Base-by-base conservation (phyloP, 495 filamentous ascomycete genomes). In the Aspergillus asperescens region DNA sequence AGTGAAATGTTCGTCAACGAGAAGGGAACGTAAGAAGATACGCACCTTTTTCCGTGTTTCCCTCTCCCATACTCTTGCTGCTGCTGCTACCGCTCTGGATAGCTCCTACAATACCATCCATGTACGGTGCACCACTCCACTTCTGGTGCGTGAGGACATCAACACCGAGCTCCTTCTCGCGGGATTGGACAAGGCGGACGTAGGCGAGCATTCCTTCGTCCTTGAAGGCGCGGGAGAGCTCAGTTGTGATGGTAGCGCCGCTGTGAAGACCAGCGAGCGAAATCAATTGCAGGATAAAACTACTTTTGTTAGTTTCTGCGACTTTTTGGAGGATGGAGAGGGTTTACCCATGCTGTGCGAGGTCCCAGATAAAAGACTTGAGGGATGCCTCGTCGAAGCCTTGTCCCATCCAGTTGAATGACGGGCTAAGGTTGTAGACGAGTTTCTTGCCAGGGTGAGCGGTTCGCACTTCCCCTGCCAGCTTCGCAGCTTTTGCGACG, bases 101-200 rank as follows among this genome's bases (percentile, higher is more conserved):
- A 1, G 87, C 83, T 2, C 92, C 91, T 27, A 98, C 61, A 28
- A 98, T 93, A 2, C 90, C 92, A 72, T 98, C 93, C 52, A 97
- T 84, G 63, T 96, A 96, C 15, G 74, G 75, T 0, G 93, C 93
- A 9, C 93, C 93, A 60, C 90, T 95, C 92, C 93, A 98, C 62
- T 94, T 96, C 77, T 98, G 93, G 67, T 98, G 93, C 27, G 92
- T 98, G 51, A 98, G 75, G 13, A 98, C 93, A 63, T 98, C 93
- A 18, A 90, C 89, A 12, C 89, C 90, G 6, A 93, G 66, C 52
- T 95, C 92, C 74, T 95, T 95, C 76, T 98, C 93, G 43, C 85
- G 78, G 31, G 78, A 70, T 64, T 98, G 93, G 31, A 98, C 81
- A 5, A 96, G 69, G 27, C 94, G 84, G 5, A 98, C 93, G 65